A percentile compares a stretch with the other conserved stretches of the same genome.
phyloP scores from a whole-genome alignment of 305 asterid genomes.

The Fraxinus sp. region DNA sequence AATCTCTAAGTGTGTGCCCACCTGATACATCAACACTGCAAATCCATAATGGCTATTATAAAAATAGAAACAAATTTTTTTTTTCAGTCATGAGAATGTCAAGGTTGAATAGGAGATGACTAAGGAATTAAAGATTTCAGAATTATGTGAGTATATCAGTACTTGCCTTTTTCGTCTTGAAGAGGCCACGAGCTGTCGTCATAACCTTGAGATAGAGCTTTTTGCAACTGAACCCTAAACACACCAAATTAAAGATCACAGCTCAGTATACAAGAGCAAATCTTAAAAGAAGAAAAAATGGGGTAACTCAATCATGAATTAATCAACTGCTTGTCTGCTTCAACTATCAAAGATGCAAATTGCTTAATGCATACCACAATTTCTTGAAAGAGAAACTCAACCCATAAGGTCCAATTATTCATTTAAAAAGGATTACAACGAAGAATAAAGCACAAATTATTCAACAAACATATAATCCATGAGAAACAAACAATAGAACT shows the following conservation, averaged over 20 bases:
- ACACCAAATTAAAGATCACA: conserved; percentile 29
- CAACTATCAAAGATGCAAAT: not conserved
- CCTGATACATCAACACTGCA: too few relatives aligned
- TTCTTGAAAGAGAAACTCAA: not conserved
- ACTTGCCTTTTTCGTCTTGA: conserved; percentile 49
- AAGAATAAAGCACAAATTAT: not conserved
- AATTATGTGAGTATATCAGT: not conserved
- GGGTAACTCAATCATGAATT: not conserved
- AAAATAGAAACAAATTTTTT: too few relatives aligned
- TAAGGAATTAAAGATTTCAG: not conserved
- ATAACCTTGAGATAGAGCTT: conserved; percentile 72
- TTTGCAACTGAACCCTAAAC: conserved; percentile 72
- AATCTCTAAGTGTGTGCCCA: too few relatives aligned
- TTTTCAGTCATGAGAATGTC: not conserved
- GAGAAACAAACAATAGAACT: conserved; percentile 35
- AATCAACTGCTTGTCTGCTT: not conserved
- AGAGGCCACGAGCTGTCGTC: conserved; percentile 82
- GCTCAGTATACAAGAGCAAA: not conserved
- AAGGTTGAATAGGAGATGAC: not conserved
- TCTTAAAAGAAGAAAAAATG: not conserved
- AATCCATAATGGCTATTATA: too few relatives aligned
- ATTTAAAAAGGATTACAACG: not conserved
- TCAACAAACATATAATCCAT: not conserved
- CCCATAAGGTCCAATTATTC: not conserved
- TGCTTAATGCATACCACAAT: not conserved